Evolutionary conservation across 1,139 yeast species (phyloP).

Genomic region (Yamadazyma diddensiae): DNA sequence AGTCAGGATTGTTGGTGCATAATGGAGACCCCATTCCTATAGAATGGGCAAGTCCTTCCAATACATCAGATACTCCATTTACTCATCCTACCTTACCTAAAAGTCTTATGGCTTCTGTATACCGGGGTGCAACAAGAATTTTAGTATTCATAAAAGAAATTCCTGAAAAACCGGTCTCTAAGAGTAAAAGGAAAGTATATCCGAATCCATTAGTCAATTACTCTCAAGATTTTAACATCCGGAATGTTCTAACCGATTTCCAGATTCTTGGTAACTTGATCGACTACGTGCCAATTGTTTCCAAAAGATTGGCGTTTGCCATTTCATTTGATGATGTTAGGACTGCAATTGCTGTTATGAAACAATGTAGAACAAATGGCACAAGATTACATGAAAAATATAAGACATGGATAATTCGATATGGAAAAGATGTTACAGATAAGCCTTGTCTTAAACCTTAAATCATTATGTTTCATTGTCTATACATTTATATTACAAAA

Average conservation of each 20-base stretch:
- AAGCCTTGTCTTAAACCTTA: slow-evolving; percentile 24
- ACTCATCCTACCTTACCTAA: slow-evolving; percentile 33
- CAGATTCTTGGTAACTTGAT: slow-evolving; percentile 55
- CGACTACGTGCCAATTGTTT: slow-evolving; percentile 67
- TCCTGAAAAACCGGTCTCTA: slow-evolving; percentile 20
- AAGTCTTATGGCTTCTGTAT: slow-evolving; percentile 21
- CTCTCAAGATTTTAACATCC: slow-evolving; percentile 26
- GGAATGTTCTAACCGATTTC: slow-evolving; percentile 48
- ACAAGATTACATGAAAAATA: slow-evolving; percentile 47
- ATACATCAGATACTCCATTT: slow-evolving; percentile 20
- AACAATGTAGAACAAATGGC: slow-evolving; percentile 31
- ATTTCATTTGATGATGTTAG: slow-evolving; percentile 61
- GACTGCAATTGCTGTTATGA: slow-evolving; percentile 64
- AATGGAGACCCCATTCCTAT: slow-evolving; percentile 55
- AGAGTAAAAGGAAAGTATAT: slow-evolving; percentile 19
- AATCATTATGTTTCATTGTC: not conserved
- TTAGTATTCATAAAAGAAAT: slow-evolving; percentile 30
- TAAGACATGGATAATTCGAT: slow-evolving; percentile 61
- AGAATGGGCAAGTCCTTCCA: slow-evolving; percentile 31
- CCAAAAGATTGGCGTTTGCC: slow-evolving; percentile 60
- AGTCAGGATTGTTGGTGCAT: slow-evolving; percentile 53
- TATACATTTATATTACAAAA: slow-evolving; percentile 13
- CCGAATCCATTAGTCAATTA: slow-evolving; percentile 34
- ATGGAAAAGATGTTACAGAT: slow-evolving; percentile 68
- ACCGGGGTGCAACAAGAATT: slow-evolving; percentile 31